phyloP scores from a whole-genome alignment of 345 rosid genomes.

The Heritiera fomes region DNA sequence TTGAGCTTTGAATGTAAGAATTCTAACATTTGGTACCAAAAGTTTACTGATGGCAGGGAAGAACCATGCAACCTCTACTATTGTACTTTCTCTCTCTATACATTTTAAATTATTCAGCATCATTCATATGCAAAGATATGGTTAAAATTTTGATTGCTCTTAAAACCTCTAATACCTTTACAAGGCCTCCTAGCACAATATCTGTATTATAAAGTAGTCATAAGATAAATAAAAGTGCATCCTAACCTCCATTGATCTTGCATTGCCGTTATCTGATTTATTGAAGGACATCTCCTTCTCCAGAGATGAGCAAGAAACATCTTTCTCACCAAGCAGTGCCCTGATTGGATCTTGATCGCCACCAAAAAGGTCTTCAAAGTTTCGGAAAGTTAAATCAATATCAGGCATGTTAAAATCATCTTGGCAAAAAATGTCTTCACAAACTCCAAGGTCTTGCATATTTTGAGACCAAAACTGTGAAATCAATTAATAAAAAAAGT shows the following conservation, averaged over 20 bases:
- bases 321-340: slow-evolving; percentile 38
- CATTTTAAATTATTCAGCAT: not conserved
- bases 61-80: not conserved
- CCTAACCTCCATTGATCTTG: slow-evolving; percentile 35
- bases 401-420: slow-evolving; percentile 77
- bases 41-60: not conserved
- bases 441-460: slow-evolving; percentile 85
- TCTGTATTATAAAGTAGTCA: not conserved
- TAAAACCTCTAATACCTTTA: not conserved
- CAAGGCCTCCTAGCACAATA: not conserved
- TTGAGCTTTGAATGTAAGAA: not conserved
- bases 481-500: slow-evolving; percentile 18
- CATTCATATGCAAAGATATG: not conserved
- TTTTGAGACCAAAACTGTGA: slow-evolving; percentile 78
- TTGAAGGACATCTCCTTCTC: slow-evolving; percentile 39
- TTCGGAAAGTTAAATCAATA: slow-evolving; percentile 68
- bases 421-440: slow-evolving; percentile 55
- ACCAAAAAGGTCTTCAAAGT: slow-evolving; percentile 80
- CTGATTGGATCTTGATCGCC: slow-evolving; percentile 48
- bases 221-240: not conserved
- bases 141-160: not conserved
- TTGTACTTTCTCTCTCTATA: not conserved
- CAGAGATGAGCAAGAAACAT: slow-evolving; percentile 35
- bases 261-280: slow-evolving; percentile 31
- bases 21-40: not conserved